Evolutionary conservation across 495 filamentous ascomycete genomes (phyloP).

Genomic region (Penicillium mononematosum): DNA sequence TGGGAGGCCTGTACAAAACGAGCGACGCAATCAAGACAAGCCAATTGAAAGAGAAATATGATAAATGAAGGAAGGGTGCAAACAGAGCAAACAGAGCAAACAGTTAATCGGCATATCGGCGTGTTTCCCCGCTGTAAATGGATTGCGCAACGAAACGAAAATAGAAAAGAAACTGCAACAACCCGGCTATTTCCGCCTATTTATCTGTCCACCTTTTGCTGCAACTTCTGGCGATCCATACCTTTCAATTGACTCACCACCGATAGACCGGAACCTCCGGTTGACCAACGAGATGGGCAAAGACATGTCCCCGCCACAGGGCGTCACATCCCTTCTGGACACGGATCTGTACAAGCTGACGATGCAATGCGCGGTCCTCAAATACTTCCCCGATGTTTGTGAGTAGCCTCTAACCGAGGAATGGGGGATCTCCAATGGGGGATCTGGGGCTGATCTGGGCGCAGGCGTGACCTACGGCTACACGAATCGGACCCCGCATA

Average conservation of each 20-base stretch:
- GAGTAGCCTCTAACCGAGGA: conserved; percentile 23
- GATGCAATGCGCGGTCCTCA: conserved; percentile 95
- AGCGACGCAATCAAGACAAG: too few relatives aligned
- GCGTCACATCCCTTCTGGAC: conserved; percentile 88
- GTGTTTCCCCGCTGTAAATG: conserved; percentile 7
- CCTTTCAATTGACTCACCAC: not conserved
- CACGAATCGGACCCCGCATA: conserved; percentile 91
- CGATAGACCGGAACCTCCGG: conserved; percentile 8
- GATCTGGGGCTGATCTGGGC: conserved; percentile 20
- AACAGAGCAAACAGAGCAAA: conserved; percentile 8
- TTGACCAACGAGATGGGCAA: conserved; percentile 31
- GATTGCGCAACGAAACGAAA: not conserved
- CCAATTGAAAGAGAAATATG: too few relatives aligned
- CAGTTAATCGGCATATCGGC: conserved; percentile 8
- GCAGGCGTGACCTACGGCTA: conserved; percentile 81
- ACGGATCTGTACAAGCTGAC: conserved; percentile 98
- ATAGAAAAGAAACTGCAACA: not conserved
- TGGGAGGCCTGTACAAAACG: too few relatives aligned
- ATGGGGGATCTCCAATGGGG: not conserved
- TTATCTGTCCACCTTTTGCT: not conserved
- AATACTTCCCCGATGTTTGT: conserved; percentile 82
- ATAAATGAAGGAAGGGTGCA: too few relatives aligned
- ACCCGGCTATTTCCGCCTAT: not conserved
- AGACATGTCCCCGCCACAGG: conserved; percentile 50
- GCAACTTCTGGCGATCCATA: not conserved